A percentile compares a stretch with the other conserved stretches of the same genome.
phyloP scores from a whole-genome alignment of 148 eudicot species.

The Camellia sinensis region DNA sequence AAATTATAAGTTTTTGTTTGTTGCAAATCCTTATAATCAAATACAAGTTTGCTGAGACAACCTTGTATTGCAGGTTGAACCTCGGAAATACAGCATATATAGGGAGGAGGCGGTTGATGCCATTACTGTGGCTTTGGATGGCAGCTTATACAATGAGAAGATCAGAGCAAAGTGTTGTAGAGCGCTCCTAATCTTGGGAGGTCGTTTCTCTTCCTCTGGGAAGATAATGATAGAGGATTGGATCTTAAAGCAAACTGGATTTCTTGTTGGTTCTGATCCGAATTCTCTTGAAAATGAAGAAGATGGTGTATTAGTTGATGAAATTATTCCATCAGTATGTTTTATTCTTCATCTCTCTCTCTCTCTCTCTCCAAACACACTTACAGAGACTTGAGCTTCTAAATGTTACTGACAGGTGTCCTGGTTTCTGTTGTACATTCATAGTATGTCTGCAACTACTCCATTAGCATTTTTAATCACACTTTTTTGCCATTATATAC shows the following conservation, averaged over 20 bases:
- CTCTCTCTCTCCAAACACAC: background rate
- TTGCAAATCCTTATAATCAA: background rate
- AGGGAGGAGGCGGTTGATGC: constrained; percentile 50
- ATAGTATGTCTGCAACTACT: background rate
- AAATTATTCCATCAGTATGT: constrained; percentile 20
- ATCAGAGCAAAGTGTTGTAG: constrained; percentile 33
- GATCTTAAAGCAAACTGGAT: constrained; percentile 43
- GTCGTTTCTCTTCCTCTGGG: constrained; percentile 41
- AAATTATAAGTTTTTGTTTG: constrained; percentile 5
- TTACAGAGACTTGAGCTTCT: background rate
- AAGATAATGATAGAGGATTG: constrained; percentile 49
- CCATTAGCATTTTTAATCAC: background rate
- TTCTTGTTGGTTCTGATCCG: constrained; percentile 24
- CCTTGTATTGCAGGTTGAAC: constrained; percentile 32
- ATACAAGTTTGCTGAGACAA: constrained; percentile 7
- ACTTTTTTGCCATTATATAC: background rate
- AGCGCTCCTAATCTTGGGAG: constrained; percentile 53
- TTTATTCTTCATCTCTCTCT: background rate
- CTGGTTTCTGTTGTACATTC: background rate
- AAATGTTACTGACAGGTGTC: background rate
- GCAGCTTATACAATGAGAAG: constrained; percentile 32
- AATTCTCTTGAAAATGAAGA: constrained; percentile 21
- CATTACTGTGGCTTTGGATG: constrained; percentile 34
- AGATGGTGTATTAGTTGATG: constrained; percentile 16
- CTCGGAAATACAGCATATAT: constrained; percentile 23